Conservation (phyloP, 371 early-diverging fungal species). For the Cokeromyces recurvatus region DNA sequence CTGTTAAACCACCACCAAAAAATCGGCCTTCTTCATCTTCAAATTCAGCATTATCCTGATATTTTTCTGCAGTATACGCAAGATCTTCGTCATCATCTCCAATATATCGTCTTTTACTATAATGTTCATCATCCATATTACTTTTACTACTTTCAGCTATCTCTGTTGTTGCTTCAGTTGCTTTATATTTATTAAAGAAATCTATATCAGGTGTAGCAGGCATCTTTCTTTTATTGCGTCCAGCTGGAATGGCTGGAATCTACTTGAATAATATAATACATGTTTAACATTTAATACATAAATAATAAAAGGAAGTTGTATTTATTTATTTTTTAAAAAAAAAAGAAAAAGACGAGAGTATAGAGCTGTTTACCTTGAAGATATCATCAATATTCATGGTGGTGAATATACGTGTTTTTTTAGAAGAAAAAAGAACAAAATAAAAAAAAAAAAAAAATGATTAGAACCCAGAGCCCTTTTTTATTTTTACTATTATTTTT, state of each 20-base stretch:
- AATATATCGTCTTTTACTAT: slow-evolving; percentile 23
- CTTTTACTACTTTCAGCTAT: slow-evolving; percentile 12
- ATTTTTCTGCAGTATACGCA: neutral
- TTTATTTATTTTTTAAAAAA: too few species aligned
- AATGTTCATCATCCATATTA: neutral
- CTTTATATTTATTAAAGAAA: slow-evolving; percentile 43
- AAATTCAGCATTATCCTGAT: slow-evolving; percentile 17
- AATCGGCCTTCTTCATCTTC: slow-evolving; percentile 64
- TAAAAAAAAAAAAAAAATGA: slow-evolving; percentile 4
- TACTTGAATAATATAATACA: slow-evolving; percentile 3
- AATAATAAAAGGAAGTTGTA: too few species aligned
- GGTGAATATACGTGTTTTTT: neutral
- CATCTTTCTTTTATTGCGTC: slow-evolving; percentile 59
- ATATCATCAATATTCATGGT: slow-evolving; percentile 69
- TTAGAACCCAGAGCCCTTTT: too few species aligned
- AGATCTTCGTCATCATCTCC: slow-evolving; percentile 15
- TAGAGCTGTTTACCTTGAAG: slow-evolving; percentile 65
- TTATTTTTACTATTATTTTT: too few species aligned
- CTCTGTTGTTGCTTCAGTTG: slow-evolving; percentile 13
- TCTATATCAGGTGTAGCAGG: slow-evolving; percentile 43
- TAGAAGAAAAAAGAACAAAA: neutral
- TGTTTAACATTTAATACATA: too few species aligned
- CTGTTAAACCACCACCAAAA: slow-evolving; percentile 81
- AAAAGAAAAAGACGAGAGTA: too few species aligned
- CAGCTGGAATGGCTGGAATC: slow-evolving; percentile 57